Conservation (phyloP, 768 basidiomycete genomes). For the Psilocybe cyanescens region DNA sequence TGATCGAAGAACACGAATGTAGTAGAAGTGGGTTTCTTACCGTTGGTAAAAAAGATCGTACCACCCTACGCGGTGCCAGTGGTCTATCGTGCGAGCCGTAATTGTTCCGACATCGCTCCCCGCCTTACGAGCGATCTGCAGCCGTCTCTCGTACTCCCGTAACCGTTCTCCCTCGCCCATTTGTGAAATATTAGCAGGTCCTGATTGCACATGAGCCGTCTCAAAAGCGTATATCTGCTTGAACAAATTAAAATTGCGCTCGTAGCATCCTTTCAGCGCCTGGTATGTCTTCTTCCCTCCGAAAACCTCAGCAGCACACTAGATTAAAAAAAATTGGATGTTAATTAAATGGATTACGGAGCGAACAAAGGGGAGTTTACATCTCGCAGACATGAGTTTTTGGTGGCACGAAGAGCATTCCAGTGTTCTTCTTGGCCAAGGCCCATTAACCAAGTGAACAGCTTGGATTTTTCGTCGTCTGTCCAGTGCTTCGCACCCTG, state of each 20-base stretch:
- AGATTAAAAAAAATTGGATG: constrained; percentile 10
- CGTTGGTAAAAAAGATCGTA: constrained; percentile 73
- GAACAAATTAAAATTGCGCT: constrained; percentile 84
- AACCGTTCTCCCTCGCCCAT: constrained; percentile 66
- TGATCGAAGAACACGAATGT: constrained; percentile 2
- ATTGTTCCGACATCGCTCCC: constrained; percentile 77
- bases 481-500: constrained; percentile 86
- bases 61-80: constrained; percentile 82
- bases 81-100: constrained; percentile 73
- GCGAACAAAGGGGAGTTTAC: constrained; percentile 36
- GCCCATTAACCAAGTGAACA: constrained; percentile 83
- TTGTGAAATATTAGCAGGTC: constrained; percentile 37
- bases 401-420: constrained; percentile 76
- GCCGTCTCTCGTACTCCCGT: constrained; percentile 72
- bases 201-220: constrained; percentile 44
- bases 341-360: constrained; percentile 4
- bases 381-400: constrained; percentile 84
- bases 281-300: constrained; percentile 81
- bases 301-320: constrained; percentile 78
- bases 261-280: constrained; percentile 83
- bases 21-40: constrained; percentile 30
- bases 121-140: constrained; percentile 65
- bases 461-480: constrained; percentile 78
- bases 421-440: constrained; percentile 74
- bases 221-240: constrained; percentile 83